Conservation (phyloP, 2,329 filamentous ascomycete genomes). For the Rutstroemia sp. region DNA sequence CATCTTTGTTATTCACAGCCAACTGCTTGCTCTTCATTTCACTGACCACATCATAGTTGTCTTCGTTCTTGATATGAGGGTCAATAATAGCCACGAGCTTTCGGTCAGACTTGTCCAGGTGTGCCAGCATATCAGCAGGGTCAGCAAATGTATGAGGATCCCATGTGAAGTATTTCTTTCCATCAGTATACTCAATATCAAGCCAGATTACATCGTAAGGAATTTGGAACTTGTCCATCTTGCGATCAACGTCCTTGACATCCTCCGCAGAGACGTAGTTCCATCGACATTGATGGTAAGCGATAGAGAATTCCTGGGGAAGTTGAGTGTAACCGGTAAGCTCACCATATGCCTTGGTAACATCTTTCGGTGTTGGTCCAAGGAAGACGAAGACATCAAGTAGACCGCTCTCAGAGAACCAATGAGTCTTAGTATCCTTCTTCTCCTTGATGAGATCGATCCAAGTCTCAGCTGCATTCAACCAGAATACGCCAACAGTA, state of each 20-base stretch:
- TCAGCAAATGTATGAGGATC: constrained; percentile 83
- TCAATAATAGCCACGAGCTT: constrained; percentile 95
- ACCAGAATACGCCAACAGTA: constrained; percentile 93
- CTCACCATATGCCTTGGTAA: constrained; percentile 77
- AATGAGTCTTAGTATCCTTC: constrained; percentile 80
- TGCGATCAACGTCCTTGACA: constrained; percentile 90
- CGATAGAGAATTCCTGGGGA: constrained; percentile 86
- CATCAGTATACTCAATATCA: constrained; percentile 95
- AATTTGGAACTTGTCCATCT: constrained; percentile 91
- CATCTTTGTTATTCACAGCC: constrained; percentile 84
- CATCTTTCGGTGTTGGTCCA: constrained; percentile 75
- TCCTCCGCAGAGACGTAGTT: constrained; percentile 98
- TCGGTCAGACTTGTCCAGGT: constrained; percentile 75
- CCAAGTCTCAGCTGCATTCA: constrained; percentile 97
- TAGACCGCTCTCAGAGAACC: constrained; percentile 88
- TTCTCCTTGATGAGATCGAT: constrained; percentile 84
- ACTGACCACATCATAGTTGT: constrained; percentile 67
- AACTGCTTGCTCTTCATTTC: constrained; percentile 79
- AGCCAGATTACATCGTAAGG: constrained; percentile 99
- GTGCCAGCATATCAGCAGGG: constrained; percentile 79
- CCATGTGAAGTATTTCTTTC: constrained; percentile 98
- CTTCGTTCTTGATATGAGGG: constrained; percentile 92
- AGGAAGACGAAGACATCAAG: constrained; percentile 93
- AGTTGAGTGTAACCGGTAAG: constrained; percentile 87
- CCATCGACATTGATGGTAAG: constrained; percentile 97